Evolutionary conservation across 2,329 filamentous ascomycete genomes (phyloP), one percentile per base, ranked within the genome.

Genomic region (Escovopsis sp.): DNA sequence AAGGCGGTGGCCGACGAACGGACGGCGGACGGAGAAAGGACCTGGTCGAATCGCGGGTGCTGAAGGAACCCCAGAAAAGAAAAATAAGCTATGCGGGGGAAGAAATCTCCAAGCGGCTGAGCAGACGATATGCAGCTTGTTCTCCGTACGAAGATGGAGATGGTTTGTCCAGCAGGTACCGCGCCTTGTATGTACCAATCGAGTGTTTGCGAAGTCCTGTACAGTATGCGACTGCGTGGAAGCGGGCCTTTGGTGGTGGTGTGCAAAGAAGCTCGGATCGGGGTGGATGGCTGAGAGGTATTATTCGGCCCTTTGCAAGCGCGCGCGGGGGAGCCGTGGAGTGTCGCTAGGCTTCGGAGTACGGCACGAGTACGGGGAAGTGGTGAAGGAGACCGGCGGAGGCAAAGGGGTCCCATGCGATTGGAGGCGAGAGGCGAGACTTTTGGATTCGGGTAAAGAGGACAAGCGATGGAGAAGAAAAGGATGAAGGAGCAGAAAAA

Each of bases 301-400:
- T 38, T 38, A 40, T 38, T 40, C 39, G 39, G 39, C 35, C 39
- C 39, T 40, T 40, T 40, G 35, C 29, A 40, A 38, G 36, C 39
- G 35, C 35, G 39, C 39, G 35, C n/a, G n/a, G n/a, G 38, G 38
- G 35, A 38, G 35, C 35, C 33, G 39, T 36, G 33, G 39, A 40
- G 36, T 33, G 35, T 39, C 38, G 38, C 38, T 39, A 37, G 36
- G 27, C 13, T 27, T 36, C 25, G 34, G 27, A 21, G 37, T 33
- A 17, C 15, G 6, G 27, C n/a, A 28, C 15, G 15, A 18, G 33
- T 15, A 23, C n/a, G 15, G 18, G 14, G 31, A 29, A 17, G 27
- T n/a, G n/a, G n/a, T n/a, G n/a, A n/a, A n/a, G n/a, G n/a, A 25
- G 21, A 25, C 11, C 21, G 21, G 21, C 21, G 21, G 21, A 25